These are phyloP conservation scores for Kazachstania viticola DNA, from an alignment of 805 yeast species.

Conservation along the genomic window DNA sequence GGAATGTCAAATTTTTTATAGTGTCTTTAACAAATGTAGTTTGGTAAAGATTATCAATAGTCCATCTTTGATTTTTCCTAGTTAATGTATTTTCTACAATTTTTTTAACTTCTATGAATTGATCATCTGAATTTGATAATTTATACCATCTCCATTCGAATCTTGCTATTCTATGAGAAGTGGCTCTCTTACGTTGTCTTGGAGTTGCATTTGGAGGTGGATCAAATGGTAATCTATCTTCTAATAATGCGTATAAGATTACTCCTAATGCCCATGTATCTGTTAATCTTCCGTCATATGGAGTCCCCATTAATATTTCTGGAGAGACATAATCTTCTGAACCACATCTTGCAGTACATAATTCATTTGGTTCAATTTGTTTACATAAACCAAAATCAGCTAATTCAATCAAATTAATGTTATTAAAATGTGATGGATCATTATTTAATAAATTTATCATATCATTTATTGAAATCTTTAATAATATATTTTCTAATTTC, in stretches of 20 bases:
- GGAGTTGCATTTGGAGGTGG: constrained; percentile 47
- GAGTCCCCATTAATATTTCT: constrained; percentile 78
- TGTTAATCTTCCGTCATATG: constrained; percentile 82
- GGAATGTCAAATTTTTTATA: too few species aligned
- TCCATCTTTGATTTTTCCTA: constrained; percentile 24
- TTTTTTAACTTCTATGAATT: constrained; percentile 11
- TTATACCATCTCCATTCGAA: constrained; percentile 83
- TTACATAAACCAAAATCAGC: constrained; percentile 89
- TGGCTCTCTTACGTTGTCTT: constrained; percentile 29
- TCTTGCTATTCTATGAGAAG: constrained; percentile 83
- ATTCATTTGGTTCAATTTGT: constrained; percentile 45
- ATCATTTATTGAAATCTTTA: constrained; percentile 31
- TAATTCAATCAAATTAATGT: constrained; percentile 38
- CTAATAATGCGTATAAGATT: constrained; percentile 71
- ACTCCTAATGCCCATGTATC: constrained; percentile 97
- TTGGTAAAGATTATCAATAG: constrained; percentile 14
- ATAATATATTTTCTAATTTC: constrained; percentile 74
- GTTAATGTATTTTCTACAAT: constrained; percentile 22
- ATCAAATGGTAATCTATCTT: constrained; percentile 86
- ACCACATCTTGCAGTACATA: constrained; percentile 83
- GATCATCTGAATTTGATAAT: constrained; percentile 27
- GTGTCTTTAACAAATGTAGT: constrained; percentile 12
- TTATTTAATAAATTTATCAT: constrained; percentile 12
- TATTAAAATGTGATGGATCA: constrained; percentile 4
- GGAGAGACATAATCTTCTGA: constrained; percentile 96